Evolutionary conservation across 202 grass and related monocot species (phyloP).

Genomic region (Setaria italica): DNA sequence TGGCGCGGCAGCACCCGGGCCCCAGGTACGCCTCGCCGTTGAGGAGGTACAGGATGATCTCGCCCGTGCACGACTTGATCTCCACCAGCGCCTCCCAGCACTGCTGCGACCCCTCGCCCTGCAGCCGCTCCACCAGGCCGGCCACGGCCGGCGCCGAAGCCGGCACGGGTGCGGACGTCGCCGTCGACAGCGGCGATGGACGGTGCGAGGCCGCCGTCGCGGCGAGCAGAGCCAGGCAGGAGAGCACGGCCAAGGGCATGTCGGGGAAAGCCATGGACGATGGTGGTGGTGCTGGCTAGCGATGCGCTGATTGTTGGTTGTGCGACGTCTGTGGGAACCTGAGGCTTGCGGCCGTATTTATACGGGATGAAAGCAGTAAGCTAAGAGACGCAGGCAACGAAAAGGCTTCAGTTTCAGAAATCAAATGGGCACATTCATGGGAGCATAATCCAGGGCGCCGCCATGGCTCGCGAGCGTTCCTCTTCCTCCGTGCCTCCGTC

Average conservation of each 20-base stretch:
- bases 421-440: not conserved
- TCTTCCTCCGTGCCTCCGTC: not conserved
- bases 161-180: too few relatives aligned
- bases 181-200: not conserved
- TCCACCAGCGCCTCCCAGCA: constrained; percentile 83
- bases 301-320: not conserved
- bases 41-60: constrained; percentile 91
- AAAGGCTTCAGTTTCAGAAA: not conserved
- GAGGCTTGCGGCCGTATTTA: not conserved
- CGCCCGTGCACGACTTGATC: constrained; percentile 81
- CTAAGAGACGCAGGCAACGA: not conserved
- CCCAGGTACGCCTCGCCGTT: constrained; percentile 90
- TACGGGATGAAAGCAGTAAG: not conserved
- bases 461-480: not conserved
- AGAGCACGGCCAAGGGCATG: not conserved
- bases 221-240: constrained; percentile 36
- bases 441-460: too few relatives aligned
- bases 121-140: constrained; percentile 46
- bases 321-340: not conserved
- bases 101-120: constrained; percentile 50
- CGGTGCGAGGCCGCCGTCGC: not conserved
- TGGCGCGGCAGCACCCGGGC: constrained; percentile 70
- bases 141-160: not conserved
- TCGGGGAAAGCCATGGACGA: constrained; percentile 43
- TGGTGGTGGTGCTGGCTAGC: not conserved